Conservation (phyloP, 2,329 filamentous ascomycete species). For the Huntiella abstrusa region DNA sequence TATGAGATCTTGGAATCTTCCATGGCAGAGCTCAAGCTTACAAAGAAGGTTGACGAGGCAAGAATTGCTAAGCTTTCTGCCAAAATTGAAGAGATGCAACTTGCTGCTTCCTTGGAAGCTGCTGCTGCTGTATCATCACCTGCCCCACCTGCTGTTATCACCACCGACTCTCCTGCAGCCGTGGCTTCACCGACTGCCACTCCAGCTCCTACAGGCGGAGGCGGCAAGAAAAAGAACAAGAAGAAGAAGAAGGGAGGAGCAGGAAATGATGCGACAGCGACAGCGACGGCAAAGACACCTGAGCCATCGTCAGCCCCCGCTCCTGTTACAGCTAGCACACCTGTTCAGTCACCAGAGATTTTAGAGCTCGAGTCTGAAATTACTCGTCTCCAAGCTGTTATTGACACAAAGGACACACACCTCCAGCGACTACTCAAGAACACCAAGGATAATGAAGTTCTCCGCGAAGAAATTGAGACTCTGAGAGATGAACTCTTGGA, state of each 20-base stretch:
- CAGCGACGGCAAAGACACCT: slow-evolving; percentile 12
- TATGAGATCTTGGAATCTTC: slow-evolving; percentile 2
- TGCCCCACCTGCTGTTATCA: slow-evolving; percentile 12
- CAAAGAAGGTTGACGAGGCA: slow-evolving; percentile 22
- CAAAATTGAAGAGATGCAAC: slow-evolving; percentile 14
- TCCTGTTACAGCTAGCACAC: background rate
- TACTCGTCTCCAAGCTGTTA: slow-evolving; percentile 29
- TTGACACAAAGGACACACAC: slow-evolving; percentile 47
- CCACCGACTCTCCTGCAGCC: slow-evolving; percentile 6
- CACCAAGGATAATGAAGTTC: slow-evolving; percentile 55
- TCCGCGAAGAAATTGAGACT: slow-evolving; percentile 71
- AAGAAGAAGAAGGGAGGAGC: slow-evolving; percentile 70
- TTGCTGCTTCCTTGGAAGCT: slow-evolving; percentile 5
- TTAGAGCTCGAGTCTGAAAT: slow-evolving; percentile 30
- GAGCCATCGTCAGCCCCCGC: slow-evolving; percentile 13
- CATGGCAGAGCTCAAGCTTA: slow-evolving; percentile 17
- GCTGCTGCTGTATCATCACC: slow-evolving; percentile 14
- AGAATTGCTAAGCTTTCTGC: slow-evolving; percentile 24
- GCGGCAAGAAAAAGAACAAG: slow-evolving; percentile 56
- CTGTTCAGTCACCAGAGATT: background rate
- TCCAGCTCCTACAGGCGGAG: background rate
- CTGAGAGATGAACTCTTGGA: slow-evolving; percentile 61
- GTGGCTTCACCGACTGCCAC: slow-evolving; percentile 13
- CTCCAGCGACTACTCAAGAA: slow-evolving; percentile 54
- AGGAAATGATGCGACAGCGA: slow-evolving; percentile 16